These are phyloP conservation scores for Metarhizium guizhouense DNA, from an alignment of 2,329 filamentous ascomycete genomes.

Conservation along the genomic window DNA sequence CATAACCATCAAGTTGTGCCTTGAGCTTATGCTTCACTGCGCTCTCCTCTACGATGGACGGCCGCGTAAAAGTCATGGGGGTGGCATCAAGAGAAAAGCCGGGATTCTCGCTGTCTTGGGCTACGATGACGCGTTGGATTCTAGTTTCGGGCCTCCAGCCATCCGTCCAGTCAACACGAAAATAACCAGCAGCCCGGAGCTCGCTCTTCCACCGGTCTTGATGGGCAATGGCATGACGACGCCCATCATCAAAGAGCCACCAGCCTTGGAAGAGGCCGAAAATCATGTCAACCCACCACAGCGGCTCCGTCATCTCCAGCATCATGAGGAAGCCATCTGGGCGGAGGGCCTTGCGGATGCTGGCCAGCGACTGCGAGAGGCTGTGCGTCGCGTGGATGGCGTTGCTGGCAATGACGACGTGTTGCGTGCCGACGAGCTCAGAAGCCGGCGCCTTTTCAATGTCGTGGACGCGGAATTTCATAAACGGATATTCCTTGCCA, in stretches of 20 bases:
- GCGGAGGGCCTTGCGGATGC: conserved; percentile 12
- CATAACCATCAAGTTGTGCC: too few relatives aligned
- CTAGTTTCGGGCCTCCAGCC: conserved; percentile 1
- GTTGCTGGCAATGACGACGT: conserved; percentile 26
- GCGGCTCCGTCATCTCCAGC: conserved; percentile 3
- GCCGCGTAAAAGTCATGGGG: not conserved
- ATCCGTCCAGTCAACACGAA: conserved; percentile 9
- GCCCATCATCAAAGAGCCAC: conserved; percentile 17
- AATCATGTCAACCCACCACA: conserved; percentile 19
- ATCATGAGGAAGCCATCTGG: conserved; percentile 9
- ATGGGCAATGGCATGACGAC: not conserved
- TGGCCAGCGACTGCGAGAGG: conserved; percentile 6
- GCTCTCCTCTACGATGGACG: too few relatives aligned
- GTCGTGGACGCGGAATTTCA: not conserved
- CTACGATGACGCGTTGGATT: conserved; percentile 6
- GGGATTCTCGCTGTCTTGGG: not conserved
- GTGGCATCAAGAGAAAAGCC: not conserved
- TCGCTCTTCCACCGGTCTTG: not conserved
- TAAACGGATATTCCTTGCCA: too few relatives aligned
- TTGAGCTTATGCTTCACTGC: too few relatives aligned
- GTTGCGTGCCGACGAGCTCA: conserved; percentile 12
- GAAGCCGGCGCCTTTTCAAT: conserved; percentile 12
- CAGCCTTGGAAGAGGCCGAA: conserved; percentile 25
- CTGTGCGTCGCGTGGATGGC: conserved; percentile 26
- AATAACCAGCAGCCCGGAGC: conserved; percentile 7